Percentiles rank a stretch among this genome's conserved stretches.
Conservation (phyloP, 257 asterid species). For the Knoxia roxburghii region DNA sequence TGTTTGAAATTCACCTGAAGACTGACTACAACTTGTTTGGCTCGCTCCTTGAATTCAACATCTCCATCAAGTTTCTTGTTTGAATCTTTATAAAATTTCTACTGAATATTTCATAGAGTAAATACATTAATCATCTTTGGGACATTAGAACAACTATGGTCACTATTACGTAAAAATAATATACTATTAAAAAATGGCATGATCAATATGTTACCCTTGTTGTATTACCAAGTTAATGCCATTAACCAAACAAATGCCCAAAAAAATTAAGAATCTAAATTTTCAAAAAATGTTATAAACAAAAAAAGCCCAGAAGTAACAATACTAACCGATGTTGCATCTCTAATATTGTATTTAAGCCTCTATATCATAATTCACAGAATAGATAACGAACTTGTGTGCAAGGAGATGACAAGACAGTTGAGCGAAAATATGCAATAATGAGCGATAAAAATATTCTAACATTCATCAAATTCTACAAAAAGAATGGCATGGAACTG, state of each 20-base stretch:
- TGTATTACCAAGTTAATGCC: neutral
- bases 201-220: neutral
- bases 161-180: too few species aligned
- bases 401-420: too few species aligned
- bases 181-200: neutral
- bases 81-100: slow-evolving; percentile 87
- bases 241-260: neutral
- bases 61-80: slow-evolving; percentile 76
- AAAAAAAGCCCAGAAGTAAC: neutral
- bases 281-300: slow-evolving; percentile 4
- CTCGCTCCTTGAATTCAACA: slow-evolving; percentile 74
- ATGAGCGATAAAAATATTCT: neutral
- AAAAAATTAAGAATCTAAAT: too few species aligned
- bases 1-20: slow-evolving; percentile 63
- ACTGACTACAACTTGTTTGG: slow-evolving; percentile 86
- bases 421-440: neutral
- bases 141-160: too few species aligned
- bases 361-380: too few species aligned
- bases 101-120: slow-evolving; percentile 12
- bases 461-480: neutral
- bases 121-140: too few species aligned
- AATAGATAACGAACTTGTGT: too few species aligned
- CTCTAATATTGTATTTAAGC: too few species aligned
- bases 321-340: neutral
- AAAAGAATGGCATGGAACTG: neutral